phyloP scores from a whole-genome alignment of 2,329 filamentous ascomycete species.

The Magnaporthiopsis incrustans region DNA sequence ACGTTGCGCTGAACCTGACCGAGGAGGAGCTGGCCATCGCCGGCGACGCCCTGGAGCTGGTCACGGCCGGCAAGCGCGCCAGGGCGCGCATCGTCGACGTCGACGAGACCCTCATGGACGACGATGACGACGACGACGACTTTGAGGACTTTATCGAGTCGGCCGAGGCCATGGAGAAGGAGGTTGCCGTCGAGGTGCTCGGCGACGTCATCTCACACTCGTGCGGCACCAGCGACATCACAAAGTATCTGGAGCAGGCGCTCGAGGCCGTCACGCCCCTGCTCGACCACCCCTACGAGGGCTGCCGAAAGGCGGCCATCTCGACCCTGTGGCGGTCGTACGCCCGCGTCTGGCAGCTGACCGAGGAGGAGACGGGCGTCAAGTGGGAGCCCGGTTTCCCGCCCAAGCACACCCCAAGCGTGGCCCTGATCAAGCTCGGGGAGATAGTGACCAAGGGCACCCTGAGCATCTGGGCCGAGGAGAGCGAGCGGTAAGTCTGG shows the following conservation, averaged over 20 bases:
- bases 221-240: slow-evolving; percentile 60
- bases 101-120: slow-evolving; percentile 51
- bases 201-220: slow-evolving; percentile 88
- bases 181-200: slow-evolving; percentile 91
- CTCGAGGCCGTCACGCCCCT: slow-evolving; percentile 75
- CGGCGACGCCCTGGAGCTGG: slow-evolving; percentile 57
- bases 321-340: slow-evolving; percentile 91
- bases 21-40: slow-evolving; percentile 67
- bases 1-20: slow-evolving; percentile 69
- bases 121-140: slow-evolving; percentile 59
- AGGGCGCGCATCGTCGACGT: slow-evolving; percentile 62
- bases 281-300: slow-evolving; percentile 84
- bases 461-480: slow-evolving; percentile 77
- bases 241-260: slow-evolving; percentile 83
- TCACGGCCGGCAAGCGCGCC: slow-evolving; percentile 75
- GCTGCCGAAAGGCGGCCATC: slow-evolving; percentile 85
- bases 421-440: slow-evolving; percentile 75
- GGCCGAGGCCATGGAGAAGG: slow-evolving; percentile 88
- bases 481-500: slow-evolving; percentile 70
- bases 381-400: slow-evolving; percentile 91
- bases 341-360: slow-evolving; percentile 80
- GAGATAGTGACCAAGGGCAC: slow-evolving; percentile 80
- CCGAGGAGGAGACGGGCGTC: slow-evolving; percentile 66
- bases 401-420: slow-evolving; percentile 68
- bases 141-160: slow-evolving; percentile 85